A percentile compares a stretch with the other conserved stretches of the same genome.
Conservation (phyloP, 1,284 basidiomycete species). For the Boletus semigastroideus region DNA sequence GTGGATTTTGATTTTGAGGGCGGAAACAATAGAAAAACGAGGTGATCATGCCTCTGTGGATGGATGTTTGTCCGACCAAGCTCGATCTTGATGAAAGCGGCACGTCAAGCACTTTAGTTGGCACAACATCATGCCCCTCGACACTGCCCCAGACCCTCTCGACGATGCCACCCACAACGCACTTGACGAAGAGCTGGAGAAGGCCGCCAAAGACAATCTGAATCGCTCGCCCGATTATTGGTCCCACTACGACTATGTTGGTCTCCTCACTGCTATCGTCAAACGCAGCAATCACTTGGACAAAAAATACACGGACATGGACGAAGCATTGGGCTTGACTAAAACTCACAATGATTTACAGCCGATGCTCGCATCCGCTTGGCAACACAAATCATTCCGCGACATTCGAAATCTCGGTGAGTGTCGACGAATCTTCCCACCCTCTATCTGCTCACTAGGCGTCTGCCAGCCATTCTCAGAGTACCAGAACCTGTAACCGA, state of each 20-base stretch:
- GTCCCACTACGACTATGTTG: neutral
- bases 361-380: neutral
- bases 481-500: neutral
- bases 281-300: neutral
- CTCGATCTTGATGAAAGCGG: too few species aligned
- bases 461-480: conserved; percentile 1
- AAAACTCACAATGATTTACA: neutral
- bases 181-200: too few species aligned
- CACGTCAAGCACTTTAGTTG: too few species aligned
- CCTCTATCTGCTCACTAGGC: neutral
- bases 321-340: neutral
- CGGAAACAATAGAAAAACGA: too few species aligned
- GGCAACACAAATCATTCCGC: conserved; percentile 2
- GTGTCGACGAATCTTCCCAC: neutral
- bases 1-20: too few species aligned
- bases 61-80: too few species aligned
- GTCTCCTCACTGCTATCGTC: neutral
- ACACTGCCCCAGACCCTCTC: too few species aligned
- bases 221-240: too few species aligned
- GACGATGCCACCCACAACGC: too few species aligned
- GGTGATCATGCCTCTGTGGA: too few species aligned
- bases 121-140: too few species aligned
- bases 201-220: too few species aligned
- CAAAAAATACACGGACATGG: neutral
- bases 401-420: conserved; percentile 11